phyloP scores from a whole-genome alignment of 441 rosid species.

The Pelargonium citronellum region DNA sequence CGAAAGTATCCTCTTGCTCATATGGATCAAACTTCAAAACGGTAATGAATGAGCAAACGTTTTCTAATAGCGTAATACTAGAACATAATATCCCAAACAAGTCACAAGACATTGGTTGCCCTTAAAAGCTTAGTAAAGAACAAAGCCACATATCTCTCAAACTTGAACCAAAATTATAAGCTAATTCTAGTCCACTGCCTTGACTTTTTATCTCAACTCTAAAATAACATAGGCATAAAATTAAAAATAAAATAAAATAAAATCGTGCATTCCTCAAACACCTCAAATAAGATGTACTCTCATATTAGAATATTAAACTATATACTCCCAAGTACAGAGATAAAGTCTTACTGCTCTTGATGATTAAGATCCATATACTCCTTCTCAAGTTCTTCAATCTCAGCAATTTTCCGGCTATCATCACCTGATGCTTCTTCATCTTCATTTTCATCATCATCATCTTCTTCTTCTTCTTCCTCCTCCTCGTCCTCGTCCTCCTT shows the following conservation, averaged over 20 bases:
- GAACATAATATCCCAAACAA: no score
- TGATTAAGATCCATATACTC: conserved; percentile 61
- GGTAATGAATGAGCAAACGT: background rate
- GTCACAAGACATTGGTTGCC: no score
- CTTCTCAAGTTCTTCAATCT: conserved; percentile 83
- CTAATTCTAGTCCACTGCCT: background rate
- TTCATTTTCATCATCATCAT: conserved; percentile 21
- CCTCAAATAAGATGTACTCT: background rate
- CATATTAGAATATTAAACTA: background rate
- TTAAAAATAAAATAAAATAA: background rate
- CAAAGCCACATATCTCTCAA: no score
- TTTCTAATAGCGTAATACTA: background rate
- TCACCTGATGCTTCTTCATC: conserved; percentile 23
- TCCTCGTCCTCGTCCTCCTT: conserved; percentile 23
- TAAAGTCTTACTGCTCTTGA: conserved; percentile 58
- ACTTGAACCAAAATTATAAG: background rate
- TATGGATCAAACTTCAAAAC: background rate
- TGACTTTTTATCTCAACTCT: background rate
- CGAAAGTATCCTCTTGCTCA: background rate
- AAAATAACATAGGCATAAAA: background rate
- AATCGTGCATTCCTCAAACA: background rate
- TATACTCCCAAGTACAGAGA: background rate
- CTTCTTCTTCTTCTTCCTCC: conserved; percentile 22
- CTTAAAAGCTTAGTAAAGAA: no score
- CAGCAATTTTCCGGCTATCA: conserved; percentile 36